Conservation (phyloP, 257 asterid species). For the Striga asiatica region DNA sequence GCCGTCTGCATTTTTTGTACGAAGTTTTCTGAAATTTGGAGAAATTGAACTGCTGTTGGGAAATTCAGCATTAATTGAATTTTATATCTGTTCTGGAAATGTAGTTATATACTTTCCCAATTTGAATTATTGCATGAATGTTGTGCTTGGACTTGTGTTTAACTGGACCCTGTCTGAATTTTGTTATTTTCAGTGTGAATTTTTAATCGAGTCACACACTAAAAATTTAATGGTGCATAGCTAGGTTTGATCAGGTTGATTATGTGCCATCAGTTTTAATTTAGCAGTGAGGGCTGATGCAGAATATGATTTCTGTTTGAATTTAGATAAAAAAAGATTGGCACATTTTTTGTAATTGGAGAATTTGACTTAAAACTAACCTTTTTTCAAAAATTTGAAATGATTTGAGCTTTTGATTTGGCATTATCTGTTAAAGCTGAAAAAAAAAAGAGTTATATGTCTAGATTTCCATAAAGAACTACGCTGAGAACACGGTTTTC, state of each 20-base stretch:
- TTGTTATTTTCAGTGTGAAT: background rate
- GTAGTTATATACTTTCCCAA: too few relatives aligned
- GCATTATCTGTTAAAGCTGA: background rate
- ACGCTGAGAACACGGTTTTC: background rate
- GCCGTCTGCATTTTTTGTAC: background rate
- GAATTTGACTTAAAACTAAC: too few relatives aligned
- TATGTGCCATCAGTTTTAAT: background rate
- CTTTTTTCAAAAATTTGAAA: too few relatives aligned
- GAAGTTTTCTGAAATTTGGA: background rate
- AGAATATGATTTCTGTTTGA: background rate
- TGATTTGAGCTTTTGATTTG: background rate
- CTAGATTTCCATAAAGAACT: background rate
- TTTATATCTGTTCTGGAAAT: background rate
- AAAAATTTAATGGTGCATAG: background rate
- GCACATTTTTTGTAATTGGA: too few relatives aligned
- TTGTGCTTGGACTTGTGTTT: background rate
- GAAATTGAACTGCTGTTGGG: background rate
- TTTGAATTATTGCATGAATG: background rate
- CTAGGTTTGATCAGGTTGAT: slow-evolving; percentile 4
- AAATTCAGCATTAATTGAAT: background rate
- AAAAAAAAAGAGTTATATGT: background rate
- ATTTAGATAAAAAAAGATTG: too few relatives aligned
- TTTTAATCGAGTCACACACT: too few relatives aligned
- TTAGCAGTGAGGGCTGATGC: background rate
- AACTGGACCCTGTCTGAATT: background rate